Base-by-base conservation (phyloP, 176 grass and related monocot genomes). In the Musa beccarii region DNA sequence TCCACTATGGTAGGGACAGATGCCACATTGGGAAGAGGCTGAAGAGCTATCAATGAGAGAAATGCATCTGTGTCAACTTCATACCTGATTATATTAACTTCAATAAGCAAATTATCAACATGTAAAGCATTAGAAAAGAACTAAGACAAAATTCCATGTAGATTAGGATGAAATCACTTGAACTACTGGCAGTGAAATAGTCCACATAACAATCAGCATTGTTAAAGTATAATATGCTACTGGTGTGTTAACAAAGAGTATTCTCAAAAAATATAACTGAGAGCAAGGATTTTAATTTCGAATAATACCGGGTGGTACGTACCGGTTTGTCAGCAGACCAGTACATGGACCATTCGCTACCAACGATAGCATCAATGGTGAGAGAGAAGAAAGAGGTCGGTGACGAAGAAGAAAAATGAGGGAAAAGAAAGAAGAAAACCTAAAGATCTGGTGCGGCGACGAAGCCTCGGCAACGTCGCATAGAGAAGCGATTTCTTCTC, bases 51-150 rank as follows among this genome's bases (percentile, higher is more conserved):
- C 14, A 98, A 74, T 73, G 95, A 91, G 52, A 98, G 54, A 89
- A 98, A 98, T 84, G 90, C 95, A 86, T 94, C 95, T 68, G 95
- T 94, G 82, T 98, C 90, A 59, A 98, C 95, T 94, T 98, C 90
- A 71, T 93, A 94, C 82, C 95, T 98, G 86, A 76, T 75, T 81
- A 72, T 63, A 34, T 76, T 63, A 72, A 21, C 55, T 61, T 64
- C 2, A 54, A 52, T 51, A 81, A 72, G 86, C 53, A 74, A 56
- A 25, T 52, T 71, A 11, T 59, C 24, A 8, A 49, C 0, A 17
- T 56, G 24, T 56, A 74, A 55, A 74, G 24, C 2, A 54, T 12
- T 21, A 74, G 8, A 53, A 22, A 76, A 22, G 65, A 1, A 52
- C 24, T 52, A 66, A 52, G 25, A 52, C 0, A 0, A 10, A 64